Conservation (phyloP, 73 alveolate genomes). For the Paramecium pentaurelia region DNA sequence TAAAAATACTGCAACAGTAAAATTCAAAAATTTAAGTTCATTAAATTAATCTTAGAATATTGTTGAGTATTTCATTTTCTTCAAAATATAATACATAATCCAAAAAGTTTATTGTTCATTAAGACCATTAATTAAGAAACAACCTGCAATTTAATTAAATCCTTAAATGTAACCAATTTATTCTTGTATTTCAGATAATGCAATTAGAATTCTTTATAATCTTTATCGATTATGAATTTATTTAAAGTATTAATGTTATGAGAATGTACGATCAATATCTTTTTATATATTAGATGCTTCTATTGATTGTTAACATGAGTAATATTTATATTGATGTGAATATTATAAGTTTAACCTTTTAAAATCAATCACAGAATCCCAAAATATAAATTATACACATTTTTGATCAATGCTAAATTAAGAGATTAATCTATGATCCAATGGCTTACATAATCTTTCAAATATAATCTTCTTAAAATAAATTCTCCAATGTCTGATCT, state of each 20-base stretch:
- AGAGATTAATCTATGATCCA: background rate
- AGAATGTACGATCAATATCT: constrained; percentile 16
- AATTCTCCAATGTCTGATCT: background rate
- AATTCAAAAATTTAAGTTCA: constrained; percentile 19
- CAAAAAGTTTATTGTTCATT: constrained; percentile 2
- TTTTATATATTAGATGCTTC: background rate
- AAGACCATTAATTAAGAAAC: background rate
- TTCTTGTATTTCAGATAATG: background rate
- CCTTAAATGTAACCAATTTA: constrained; percentile 3
- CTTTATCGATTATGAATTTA: background rate
- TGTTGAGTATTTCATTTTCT: background rate
- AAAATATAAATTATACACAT: background rate
- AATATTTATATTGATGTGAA: background rate
- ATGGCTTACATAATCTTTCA: background rate
- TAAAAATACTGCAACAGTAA: background rate
- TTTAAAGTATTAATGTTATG: background rate
- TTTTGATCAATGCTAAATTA: background rate
- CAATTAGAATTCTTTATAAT: background rate
- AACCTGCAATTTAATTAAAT: constrained; percentile 26
- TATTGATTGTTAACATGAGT: background rate
- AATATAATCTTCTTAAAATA: background rate
- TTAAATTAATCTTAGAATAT: background rate
- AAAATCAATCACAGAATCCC: constrained; percentile 8
- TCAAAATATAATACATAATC: constrained; percentile 21
- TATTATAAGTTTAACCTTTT: background rate